Evolutionary conservation across 169 alveolate genomes (phyloP).

Genomic region (Babesia microti): DNA sequence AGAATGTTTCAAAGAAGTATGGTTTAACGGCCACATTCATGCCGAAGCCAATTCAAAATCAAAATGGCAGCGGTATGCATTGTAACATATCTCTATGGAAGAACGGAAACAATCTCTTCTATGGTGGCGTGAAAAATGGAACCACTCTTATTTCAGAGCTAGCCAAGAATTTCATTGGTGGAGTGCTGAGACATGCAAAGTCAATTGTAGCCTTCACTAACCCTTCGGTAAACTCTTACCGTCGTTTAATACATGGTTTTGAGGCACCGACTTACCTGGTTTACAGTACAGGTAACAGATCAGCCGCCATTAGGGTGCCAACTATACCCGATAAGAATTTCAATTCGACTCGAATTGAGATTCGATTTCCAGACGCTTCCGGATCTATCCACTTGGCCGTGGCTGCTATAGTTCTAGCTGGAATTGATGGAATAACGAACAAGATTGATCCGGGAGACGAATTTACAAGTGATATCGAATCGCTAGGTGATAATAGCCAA

Average conservation of each 20-base stretch:
- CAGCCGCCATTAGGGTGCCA: conserved; percentile 69
- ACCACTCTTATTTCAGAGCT: conserved; percentile 49
- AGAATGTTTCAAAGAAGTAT: conserved; percentile 45
- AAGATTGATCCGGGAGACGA: conserved; percentile 45
- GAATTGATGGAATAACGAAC: conserved; percentile 60
- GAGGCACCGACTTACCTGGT: conserved; percentile 58
- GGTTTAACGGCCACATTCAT: conserved; percentile 65
- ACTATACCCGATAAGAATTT: conserved; percentile 19
- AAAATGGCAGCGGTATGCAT: conserved; percentile 67
- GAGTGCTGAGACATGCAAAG: conserved; percentile 55
- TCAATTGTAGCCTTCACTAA: conserved; percentile 65
- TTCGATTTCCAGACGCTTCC: conserved; percentile 63
- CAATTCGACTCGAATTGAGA: conserved; percentile 57
- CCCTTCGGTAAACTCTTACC: conserved; percentile 63
- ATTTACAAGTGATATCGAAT: conserved; percentile 2
- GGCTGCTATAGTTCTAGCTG: conserved; percentile 70
- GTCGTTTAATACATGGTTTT: conserved; percentile 62
- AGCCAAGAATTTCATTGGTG: conserved; percentile 58
- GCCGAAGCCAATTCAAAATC: conserved; percentile 64
- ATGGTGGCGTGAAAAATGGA: conserved; percentile 40
- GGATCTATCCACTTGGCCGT: conserved; percentile 59
- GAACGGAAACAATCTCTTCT: conserved; percentile 53
- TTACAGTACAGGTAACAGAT: conserved; percentile 62
- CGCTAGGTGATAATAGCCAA: not conserved
- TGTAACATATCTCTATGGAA: conserved; percentile 64